phyloP scores from a whole-genome alignment of 129 eudicot species.

The Kitagawia praeruptora region DNA sequence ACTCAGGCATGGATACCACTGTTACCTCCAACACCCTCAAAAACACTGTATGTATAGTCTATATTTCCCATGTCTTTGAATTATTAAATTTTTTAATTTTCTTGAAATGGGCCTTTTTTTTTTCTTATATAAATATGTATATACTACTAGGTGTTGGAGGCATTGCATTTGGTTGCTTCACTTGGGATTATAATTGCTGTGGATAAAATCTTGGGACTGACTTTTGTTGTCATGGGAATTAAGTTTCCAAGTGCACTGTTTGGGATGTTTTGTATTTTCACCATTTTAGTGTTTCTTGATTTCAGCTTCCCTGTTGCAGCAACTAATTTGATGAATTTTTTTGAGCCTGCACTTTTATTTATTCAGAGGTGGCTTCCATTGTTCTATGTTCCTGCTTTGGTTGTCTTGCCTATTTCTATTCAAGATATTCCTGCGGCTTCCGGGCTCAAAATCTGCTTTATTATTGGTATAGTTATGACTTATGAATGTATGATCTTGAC shows the following conservation, averaged over 20 bases:
- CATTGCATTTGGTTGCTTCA: slow-evolving; percentile 72
- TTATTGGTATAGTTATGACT: slow-evolving; percentile 43
- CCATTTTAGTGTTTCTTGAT: slow-evolving; percentile 66
- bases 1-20: background rate
- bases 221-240: slow-evolving; percentile 72
- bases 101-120: background rate
- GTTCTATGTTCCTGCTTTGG: slow-evolving; percentile 95
- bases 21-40: background rate
- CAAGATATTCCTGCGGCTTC: slow-evolving; percentile 94
- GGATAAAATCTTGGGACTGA: slow-evolving; percentile 67
- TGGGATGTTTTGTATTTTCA: slow-evolving; percentile 96
- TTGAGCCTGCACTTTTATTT: slow-evolving; percentile 88
- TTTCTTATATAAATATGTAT: background rate
- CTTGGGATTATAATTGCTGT: slow-evolving; percentile 75
- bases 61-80: background rate
- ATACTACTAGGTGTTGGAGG: slow-evolving; percentile 36
- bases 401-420: slow-evolving; percentile 82
- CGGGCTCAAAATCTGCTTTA: slow-evolving; percentile 61
- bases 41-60: background rate
- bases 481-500: background rate
- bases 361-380: slow-evolving; percentile 97
- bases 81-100: background rate
- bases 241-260: slow-evolving; percentile 96
- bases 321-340: slow-evolving; percentile 54
- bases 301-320: slow-evolving; percentile 71